Evolutionary conservation across 2,329 filamentous ascomycete species (phyloP), one percentile per base, ranked within the genome.

Genomic region (Grosmannia serpens): DNA sequence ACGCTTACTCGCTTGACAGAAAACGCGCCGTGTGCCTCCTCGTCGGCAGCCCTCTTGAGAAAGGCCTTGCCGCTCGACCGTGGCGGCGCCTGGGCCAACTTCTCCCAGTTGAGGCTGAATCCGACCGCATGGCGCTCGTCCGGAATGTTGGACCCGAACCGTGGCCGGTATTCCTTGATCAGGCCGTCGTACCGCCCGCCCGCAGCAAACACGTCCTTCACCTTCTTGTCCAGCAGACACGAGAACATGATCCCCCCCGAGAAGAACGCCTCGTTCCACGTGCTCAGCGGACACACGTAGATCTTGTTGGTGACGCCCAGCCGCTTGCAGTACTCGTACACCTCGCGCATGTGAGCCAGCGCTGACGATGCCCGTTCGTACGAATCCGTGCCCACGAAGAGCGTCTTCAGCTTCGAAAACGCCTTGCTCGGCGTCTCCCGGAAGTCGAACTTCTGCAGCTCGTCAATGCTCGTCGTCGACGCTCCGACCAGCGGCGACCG

Each of bases 131-230:
- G 89, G 24, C 84, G 83, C 65, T 86, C 84, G 58, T 82, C 78
- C 50, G 81, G 76, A 59, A 80, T 81, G 22, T 58, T 60, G 27
- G 77, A 79, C 47, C 83, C 77, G 49, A 84, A 81, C 62, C 84
- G 86, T 6, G 88, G 88, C 10, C 86, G 82, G 67, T 95, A 88
- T 61, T 95, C 88, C 68, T 85, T 85, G 63, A 99, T 92, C 24
- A 99, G 75, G 53, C 84, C 84, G 69, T 99, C 95, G 69, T 99
- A 99, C 54, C 94, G 84, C 2, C 94, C 94, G 55, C 95, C 94
- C 35, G 91, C 94, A 7, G 92, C 94, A 67, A 97, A 90, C 0
- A 97, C 89, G 64, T 94, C 87, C 65, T 82, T 85, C 61, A 86
- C 82, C 69, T 90, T 95, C 62, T 82, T 85, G 69, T 97, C 92